Evolutionary conservation across 2,329 filamentous ascomycete species (phyloP), one percentile per base, ranked within the genome.

Genomic region (Epichloe gansuensis): DNA sequence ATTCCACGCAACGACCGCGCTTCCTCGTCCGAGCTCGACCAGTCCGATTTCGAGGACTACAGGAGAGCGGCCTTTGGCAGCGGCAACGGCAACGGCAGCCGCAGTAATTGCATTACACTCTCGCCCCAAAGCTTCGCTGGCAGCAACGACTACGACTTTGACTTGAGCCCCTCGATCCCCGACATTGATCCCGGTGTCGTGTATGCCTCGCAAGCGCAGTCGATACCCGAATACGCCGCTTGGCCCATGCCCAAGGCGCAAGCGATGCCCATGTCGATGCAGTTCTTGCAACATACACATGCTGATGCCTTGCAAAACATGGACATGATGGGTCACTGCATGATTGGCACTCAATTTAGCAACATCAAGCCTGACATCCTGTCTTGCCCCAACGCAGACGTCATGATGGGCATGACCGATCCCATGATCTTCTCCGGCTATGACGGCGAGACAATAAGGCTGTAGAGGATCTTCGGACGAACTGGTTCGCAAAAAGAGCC

Each of bases 391-490:
- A 75, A 77, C 50, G 69, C 74, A 1, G 75, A 78, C 44, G 73
- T 75, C 7, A 80, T 80, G 76, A 68, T 80, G 61, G 74, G 76
- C 17, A 72, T 78, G 60, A 73, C 71, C 17, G 77, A 81, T 55
- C 76, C 77, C 1, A 80, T 80, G 76, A 78, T 81, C 52, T 80
- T 74, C 58, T 68, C 72, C 3, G 73, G 74, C 44, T 78, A 73
- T 59, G 74, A 76, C 53, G 67, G 66, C 52, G 73, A 75, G 47
- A 55, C 63, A 21, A 64, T 74, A 61, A 62, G 70, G 54, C 60
- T 74, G 45, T 74, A 43, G 41, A 13, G 3, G 8, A 31, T 31
- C 1, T 31, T 11, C 27, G 27, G 27, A 11, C 27, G 27, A 31
- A 31, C 8, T 31, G 27, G 27, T 31, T 11, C 8, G 27, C 27